phyloP scores from a whole-genome alignment of 495 filamentous ascomycete genomes.

The Hypoxylon perforatum region DNA sequence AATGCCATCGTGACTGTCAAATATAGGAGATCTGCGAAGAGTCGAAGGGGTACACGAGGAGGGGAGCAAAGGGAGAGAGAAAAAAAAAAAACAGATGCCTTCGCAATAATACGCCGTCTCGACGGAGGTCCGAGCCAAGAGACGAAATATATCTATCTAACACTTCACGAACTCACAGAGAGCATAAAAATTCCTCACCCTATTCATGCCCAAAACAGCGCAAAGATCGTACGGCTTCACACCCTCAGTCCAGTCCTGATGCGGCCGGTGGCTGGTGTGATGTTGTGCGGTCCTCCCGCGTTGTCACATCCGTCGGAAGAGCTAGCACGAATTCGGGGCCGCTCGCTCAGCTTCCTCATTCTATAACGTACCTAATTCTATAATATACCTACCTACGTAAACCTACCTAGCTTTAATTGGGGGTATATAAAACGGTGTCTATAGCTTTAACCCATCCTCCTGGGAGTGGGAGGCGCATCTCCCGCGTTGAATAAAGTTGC shows the following conservation, averaged over 20 bases:
- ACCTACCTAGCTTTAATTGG: not conserved
- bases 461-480: conserved; percentile 12
- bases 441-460: conserved; percentile 16
- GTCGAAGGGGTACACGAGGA: not conserved
- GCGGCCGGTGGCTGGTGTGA: conserved; percentile 15
- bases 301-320: conserved; percentile 13
- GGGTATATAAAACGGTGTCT: not conserved
- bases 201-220: conserved; percentile 13
- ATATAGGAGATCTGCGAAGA: not conserved
- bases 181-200: conserved; percentile 9
- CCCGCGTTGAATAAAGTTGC: conserved; percentile 23
- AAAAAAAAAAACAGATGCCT: too few species aligned
- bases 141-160: conserved; percentile 8
- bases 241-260: conserved; percentile 7
- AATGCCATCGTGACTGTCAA: conserved; percentile 21
- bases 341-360: conserved; percentile 20
- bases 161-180: not conserved
- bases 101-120: not conserved
- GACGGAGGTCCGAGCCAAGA: not conserved
- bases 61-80: not conserved
- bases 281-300: conserved; percentile 4
- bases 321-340: conserved; percentile 12
- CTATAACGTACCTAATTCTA: conserved; percentile 4
- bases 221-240: conserved; percentile 20
- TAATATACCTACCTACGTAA: too few species aligned